A percentile compares a stretch with the other conserved stretches of the same genome.
Evolutionary conservation across 1,139 yeast species (phyloP).

Genomic region (Candida labiduridarum): DNA sequence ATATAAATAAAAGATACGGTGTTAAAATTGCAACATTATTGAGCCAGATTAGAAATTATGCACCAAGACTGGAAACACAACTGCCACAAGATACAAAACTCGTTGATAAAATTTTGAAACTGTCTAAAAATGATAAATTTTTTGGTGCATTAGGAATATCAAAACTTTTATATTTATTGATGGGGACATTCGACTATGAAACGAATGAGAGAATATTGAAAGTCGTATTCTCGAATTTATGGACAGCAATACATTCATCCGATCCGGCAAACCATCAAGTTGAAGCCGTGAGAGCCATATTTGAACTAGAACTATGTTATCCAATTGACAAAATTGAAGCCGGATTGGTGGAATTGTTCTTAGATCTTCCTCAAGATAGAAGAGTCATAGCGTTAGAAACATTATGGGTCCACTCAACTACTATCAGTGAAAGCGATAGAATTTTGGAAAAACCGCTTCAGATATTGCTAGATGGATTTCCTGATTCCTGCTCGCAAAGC

Average conservation of each 20-base stretch:
- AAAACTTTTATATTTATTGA: slow-evolving; percentile 42
- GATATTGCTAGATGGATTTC: slow-evolving; percentile 64
- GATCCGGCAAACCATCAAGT: slow-evolving; percentile 57
- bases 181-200: slow-evolving; percentile 23
- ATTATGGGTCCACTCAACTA: slow-evolving; percentile 61
- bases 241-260: slow-evolving; percentile 48
- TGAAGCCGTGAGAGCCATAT: slow-evolving; percentile 58
- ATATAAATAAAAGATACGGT: slow-evolving; percentile 17
- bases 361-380: slow-evolving; percentile 35
- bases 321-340: slow-evolving; percentile 58
- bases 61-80: slow-evolving; percentile 40
- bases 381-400: slow-evolving; percentile 53
- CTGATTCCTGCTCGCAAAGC: slow-evolving; percentile 41
- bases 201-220: slow-evolving; percentile 38
- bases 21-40: slow-evolving; percentile 5
- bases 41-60: slow-evolving; percentile 37
- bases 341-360: slow-evolving; percentile 52
- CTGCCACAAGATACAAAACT: slow-evolving; percentile 9
- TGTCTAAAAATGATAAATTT: not conserved
- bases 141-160: slow-evolving; percentile 48
- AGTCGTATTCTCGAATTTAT: slow-evolving; percentile 41
- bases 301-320: slow-evolving; percentile 41
- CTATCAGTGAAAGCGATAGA: slow-evolving; percentile 42
- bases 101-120: slow-evolving; percentile 8
- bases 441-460: slow-evolving; percentile 69